Evolutionary conservation across 2,329 filamentous ascomycete genomes (phyloP), one percentile per base, ranked within the genome.

Genomic region (Fusarium devonianum): DNA sequence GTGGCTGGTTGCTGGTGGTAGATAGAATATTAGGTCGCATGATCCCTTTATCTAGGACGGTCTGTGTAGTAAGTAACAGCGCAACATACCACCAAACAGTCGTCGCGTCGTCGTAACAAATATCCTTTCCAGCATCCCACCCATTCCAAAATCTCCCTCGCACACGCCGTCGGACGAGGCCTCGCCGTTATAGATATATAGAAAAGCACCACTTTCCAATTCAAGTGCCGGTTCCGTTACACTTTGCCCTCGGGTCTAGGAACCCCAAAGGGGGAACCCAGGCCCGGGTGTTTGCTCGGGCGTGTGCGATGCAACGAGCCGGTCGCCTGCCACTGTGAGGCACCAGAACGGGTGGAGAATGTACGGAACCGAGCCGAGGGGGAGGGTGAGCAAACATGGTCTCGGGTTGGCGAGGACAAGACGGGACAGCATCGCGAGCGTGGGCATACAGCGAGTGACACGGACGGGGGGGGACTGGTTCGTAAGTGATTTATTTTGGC

Each of bases 401-500:
- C 36, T 49, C 44, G 56, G 56, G 43, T 49, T 53, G 32, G 32
- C 41, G 34, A 44, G 33, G 56, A 59, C 51, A 52, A 59, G 56
- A 53, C 39, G 37, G 56, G 56, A 34, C 39, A 60, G 52, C 46
- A 57, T 60, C 42, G 56, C 52, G 56, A 57, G 53, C 2, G 14
- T 22, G 34, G 19, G 12, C 8, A 9, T 16, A 14, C 8, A 52
- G 46, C 26, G 46, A 41, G 43, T 52, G 30, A 52, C 3, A 13
- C 39, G 56, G 28, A 52, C 42, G 28, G 45, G 38, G 34, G 17
- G 37, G n/a, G 16, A 26, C 26, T 34, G 42, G 12, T 13, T 11
- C 7, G 18, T n/a, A 13, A 26, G 14, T 37, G n/a, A 35, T 29
- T 33, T 32, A 5, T 49, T 39, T n/a, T n/a, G n/a, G n/a, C n/a